A percentile compares a stretch with the other conserved stretches of the same genome.
phyloP scores from a whole-genome alignment of 2,329 filamentous ascomycete species.

The Phyllosticta citrichinensis region DNA sequence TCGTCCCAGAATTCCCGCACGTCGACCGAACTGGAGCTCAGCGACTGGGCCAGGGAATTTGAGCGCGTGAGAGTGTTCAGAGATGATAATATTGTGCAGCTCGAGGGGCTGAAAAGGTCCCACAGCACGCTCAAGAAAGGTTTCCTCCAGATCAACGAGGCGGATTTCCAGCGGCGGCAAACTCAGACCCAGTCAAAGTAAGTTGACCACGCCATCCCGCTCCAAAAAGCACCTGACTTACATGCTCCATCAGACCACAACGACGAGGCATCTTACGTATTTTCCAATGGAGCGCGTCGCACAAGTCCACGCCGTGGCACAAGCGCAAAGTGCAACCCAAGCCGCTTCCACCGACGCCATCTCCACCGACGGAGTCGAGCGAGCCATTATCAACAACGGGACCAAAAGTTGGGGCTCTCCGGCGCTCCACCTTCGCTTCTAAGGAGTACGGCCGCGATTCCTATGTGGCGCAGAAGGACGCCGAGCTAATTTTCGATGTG shows the following conservation, averaged over 20 bases:
- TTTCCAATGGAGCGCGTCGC: slow-evolving; percentile 8
- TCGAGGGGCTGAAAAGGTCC: slow-evolving; percentile 23
- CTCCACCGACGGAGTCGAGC: not conserved
- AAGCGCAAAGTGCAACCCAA: slow-evolving; percentile 2
- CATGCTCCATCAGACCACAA: not conserved
- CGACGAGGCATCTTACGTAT: slow-evolving; percentile 7
- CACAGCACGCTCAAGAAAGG: slow-evolving; percentile 21
- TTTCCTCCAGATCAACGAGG: slow-evolving; percentile 22
- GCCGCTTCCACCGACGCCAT: not conserved
- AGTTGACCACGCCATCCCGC: not conserved
- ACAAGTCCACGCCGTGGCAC: slow-evolving; percentile 3
- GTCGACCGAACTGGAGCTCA: slow-evolving; percentile 14
- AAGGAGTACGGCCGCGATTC: not conserved
- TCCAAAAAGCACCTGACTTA: not conserved
- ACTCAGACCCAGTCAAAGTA: slow-evolving; percentile 1
- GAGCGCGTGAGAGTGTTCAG: slow-evolving; percentile 25
- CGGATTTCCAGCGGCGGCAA: slow-evolving; percentile 22
- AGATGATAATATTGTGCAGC: slow-evolving; percentile 22
- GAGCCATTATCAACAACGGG: not conserved
- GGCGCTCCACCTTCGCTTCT: not conserved
- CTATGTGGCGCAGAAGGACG: not conserved
- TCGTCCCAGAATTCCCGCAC: not conserved
- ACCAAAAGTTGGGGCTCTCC: not conserved
- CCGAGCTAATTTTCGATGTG: not conserved
- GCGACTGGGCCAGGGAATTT: slow-evolving; percentile 23